Percentiles rank a stretch among this genome's conserved stretches.
phyloP scores from a whole-genome alignment of 2,329 filamentous ascomycete genomes.

The Epichloe bromicola region DNA sequence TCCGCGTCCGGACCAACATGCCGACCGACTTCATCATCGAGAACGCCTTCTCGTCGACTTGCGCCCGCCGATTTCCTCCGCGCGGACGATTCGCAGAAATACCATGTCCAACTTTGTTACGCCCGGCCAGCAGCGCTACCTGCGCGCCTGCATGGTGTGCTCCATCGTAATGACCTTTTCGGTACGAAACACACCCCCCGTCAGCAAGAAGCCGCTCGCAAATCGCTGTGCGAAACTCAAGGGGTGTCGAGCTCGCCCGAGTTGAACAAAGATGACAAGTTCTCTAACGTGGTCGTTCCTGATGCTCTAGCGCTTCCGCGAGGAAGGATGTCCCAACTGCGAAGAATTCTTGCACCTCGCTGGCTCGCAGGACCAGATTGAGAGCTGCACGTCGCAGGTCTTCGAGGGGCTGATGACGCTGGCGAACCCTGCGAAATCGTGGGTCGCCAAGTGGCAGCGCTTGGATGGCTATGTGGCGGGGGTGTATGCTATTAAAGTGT shows the following conservation, averaged over 20 bases:
- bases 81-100: neutral
- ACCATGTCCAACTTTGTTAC: constrained; percentile 48
- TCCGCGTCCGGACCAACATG: too few species aligned
- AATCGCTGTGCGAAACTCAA: neutral
- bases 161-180: constrained; percentile 77
- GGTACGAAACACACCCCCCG: constrained; percentile 32
- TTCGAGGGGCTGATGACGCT: constrained; percentile 88
- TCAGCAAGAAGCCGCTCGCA: neutral
- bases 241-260: too few species aligned
- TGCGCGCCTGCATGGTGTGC: constrained; percentile 98
- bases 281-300: neutral
- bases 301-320: constrained; percentile 57
- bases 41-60: neutral
- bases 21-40: too few species aligned
- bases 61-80: neutral
- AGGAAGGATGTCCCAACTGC: constrained; percentile 90
- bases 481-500: constrained; percentile 90
- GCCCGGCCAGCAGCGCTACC: constrained; percentile 64
- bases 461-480: constrained; percentile 79
- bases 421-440: constrained; percentile 68
- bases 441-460: constrained; percentile 95
- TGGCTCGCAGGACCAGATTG: constrained; percentile 66
- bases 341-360: constrained; percentile 79
- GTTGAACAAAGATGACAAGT: neutral
- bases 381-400: constrained; percentile 89